phyloP scores from a whole-genome alignment of 768 basidiomycete genomes.

The Collybiopsis luxurians region DNA sequence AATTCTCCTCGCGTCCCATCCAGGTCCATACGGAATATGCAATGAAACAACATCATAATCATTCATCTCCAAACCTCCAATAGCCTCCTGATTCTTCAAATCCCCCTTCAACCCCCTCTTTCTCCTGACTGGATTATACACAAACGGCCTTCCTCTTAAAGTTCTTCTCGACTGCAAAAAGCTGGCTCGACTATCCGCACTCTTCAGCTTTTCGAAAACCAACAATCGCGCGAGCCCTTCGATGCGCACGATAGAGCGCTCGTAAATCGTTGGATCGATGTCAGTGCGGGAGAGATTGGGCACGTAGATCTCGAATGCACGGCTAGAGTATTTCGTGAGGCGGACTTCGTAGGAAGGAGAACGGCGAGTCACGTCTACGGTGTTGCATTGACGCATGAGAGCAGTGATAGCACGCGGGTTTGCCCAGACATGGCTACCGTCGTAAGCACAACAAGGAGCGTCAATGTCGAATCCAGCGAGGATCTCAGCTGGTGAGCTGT shows the following conservation, averaged over 20 bases:
- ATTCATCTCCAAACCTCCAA: slow-evolving; percentile 50
- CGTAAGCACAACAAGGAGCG: slow-evolving; percentile 57
- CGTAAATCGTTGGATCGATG: slow-evolving; percentile 63
- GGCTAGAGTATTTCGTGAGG: slow-evolving; percentile 52
- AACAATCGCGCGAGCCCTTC: slow-evolving; percentile 61
- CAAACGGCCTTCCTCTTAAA: slow-evolving; percentile 47
- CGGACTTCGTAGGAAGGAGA: slow-evolving; percentile 66
- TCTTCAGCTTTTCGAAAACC: slow-evolving; percentile 56
- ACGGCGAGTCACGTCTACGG: slow-evolving; percentile 58
- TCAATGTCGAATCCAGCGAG: slow-evolving; percentile 69
- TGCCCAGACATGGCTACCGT: slow-evolving; percentile 53
- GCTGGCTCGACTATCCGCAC: slow-evolving; percentile 37
- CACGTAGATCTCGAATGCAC: slow-evolving; percentile 57
- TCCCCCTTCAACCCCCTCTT: slow-evolving; percentile 50
- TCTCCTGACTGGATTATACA: slow-evolving; percentile 22
- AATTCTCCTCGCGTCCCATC: slow-evolving; percentile 54
- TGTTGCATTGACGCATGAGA: slow-evolving; percentile 67
- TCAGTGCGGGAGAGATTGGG: slow-evolving; percentile 47
- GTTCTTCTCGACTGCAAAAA: slow-evolving; percentile 48
- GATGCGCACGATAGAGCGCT: slow-evolving; percentile 53
- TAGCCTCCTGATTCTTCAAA: slow-evolving; percentile 40
- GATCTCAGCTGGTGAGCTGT: slow-evolving; percentile 61
- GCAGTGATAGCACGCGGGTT: slow-evolving; percentile 58
- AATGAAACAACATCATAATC: slow-evolving; percentile 53
- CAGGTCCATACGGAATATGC: slow-evolving; percentile 62